Evolutionary conservation across 1,284 basidiomycete species (phyloP).

Genomic region (Meripilus lineatus): DNA sequence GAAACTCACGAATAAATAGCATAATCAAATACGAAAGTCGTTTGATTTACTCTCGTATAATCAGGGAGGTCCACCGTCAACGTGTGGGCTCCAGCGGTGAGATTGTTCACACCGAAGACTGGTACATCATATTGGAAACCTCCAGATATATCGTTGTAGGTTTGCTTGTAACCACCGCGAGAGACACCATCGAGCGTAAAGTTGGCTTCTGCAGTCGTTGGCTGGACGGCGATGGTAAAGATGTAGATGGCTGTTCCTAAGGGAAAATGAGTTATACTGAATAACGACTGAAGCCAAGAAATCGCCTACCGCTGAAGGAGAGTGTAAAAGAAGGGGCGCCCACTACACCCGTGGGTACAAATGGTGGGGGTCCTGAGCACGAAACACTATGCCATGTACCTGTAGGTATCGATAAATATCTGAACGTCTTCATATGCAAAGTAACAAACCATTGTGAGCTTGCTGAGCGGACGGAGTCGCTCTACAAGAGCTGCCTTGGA

Average conservation of each 20-base stretch:
- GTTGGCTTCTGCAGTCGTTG: background rate
- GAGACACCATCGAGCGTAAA: background rate
- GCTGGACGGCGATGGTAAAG: conserved; percentile 8
- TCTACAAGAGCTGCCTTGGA: conserved; percentile 1
- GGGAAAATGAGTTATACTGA: background rate
- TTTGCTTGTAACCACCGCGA: background rate
- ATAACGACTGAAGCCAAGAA: background rate
- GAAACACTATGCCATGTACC: conserved; percentile 11
- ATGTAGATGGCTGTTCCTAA: conserved; percentile 12
- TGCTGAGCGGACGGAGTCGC: background rate
- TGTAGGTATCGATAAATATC: background rate
- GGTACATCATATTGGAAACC: background rate
- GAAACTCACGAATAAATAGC: conserved; percentile 8
- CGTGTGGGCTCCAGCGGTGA: conserved; percentile 4
- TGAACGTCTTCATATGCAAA: background rate
- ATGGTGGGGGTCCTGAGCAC: too few species aligned
- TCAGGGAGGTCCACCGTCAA: background rate
- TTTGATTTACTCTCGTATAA: conserved; percentile 4
- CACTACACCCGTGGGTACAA: background rate
- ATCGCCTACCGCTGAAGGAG: conserved; percentile 14
- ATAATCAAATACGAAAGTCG: conserved; percentile 10
- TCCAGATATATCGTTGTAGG: background rate
- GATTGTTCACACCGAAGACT: background rate
- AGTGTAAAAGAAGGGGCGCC: conserved; percentile 5
- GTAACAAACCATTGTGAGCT: background rate